Base-by-base conservation (phyloP, 345 rosid genomes). In the Eucalyptus sp. region DNA sequence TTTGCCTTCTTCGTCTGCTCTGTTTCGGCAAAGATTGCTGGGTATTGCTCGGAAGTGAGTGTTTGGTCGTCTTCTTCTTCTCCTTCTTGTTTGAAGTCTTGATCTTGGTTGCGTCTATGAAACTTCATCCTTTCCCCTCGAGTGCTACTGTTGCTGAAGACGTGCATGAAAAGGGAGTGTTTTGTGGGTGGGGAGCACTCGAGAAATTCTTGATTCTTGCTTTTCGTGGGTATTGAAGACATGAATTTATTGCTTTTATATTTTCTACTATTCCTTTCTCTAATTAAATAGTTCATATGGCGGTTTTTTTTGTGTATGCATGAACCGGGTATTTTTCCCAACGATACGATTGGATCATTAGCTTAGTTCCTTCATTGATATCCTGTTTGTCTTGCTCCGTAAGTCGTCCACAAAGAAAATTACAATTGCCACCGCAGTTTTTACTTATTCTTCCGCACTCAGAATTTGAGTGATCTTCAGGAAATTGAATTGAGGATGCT, bases 381-480 rank as follows among this genome's bases (percentile, higher is more conserved):
- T 89, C 56, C 87, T 92, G 7, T 86, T 86, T 87, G 56, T 92
- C 84, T 50, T 89, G 87, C n/a, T 85, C 15, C 68, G 54, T 54
- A 93, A 84, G 86, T 87, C 41, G 13, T 58, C 79, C 83, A 20
- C 64, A 25, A 88, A 56, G 87, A 91, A 13, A 29, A 60, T 86
- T 18, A 37, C 46, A 18, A 10, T 44, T 71, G 81, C 46, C 13
- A 41, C 88, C 50, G 51, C 84, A 13, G 62, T 62, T 54, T 51
- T 90, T n/a, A 88, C 50, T 29, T 25, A 15, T 24, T 88, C 68
- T 24, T 58, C 90, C 62, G 46, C 66, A 60, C 12, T 89, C 89
- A 92, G 90, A 86, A n/a, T 91, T 51, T 92, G 93, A 90, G 89
- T 88, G 37, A 84, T 91, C 83, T 31, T 18, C 88, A 87, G 90